These are phyloP conservation scores for Yamadazyma blattariae DNA, from an alignment of 1,139 yeast genomes.

Conservation along the genomic window DNA sequence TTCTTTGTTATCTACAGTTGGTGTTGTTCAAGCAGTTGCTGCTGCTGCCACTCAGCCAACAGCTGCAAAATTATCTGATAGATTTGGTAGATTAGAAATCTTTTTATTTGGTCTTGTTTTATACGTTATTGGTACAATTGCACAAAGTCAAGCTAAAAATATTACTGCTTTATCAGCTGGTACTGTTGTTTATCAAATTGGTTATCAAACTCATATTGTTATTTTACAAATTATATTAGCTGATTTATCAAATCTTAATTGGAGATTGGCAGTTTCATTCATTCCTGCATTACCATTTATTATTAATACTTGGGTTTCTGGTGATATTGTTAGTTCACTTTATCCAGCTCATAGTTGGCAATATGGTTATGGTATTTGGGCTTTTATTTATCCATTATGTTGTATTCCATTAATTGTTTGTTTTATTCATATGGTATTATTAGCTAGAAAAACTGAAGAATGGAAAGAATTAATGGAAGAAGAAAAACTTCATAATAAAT, in stretches of 20 bases:
- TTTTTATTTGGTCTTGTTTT: constrained; percentile 53
- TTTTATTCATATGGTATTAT: constrained; percentile 52
- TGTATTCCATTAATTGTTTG: constrained; percentile 57
- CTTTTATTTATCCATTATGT: constrained; percentile 66
- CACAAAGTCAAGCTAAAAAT: constrained; percentile 65
- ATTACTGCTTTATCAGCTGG: constrained; percentile 73
- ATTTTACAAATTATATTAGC: constrained; percentile 57
- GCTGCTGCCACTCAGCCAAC: constrained; percentile 74
- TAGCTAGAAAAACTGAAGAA: constrained; percentile 52
- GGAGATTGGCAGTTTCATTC: constrained; percentile 65
- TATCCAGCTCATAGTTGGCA: constrained; percentile 49
- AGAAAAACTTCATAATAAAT: constrained; percentile 23
- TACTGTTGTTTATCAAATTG: constrained; percentile 65
- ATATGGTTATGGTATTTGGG: constrained; percentile 81
- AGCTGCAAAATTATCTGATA: constrained; percentile 67
- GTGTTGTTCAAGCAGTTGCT: constrained; percentile 59
- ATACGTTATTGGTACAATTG: constrained; percentile 67
- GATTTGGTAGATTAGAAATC: constrained; percentile 65
- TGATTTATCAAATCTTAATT: constrained; percentile 64
- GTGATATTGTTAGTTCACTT: constrained; percentile 44
- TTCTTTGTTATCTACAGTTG: constrained; percentile 63
- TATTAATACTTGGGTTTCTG: constrained; percentile 75
- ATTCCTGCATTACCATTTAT: constrained; percentile 69
- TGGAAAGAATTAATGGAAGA: constrained; percentile 27
- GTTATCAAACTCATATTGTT: constrained; percentile 63